A percentile compares a stretch with the other conserved stretches of the same genome.
Conservation (phyloP, 2,329 filamentous ascomycete species). For the Alternaria triticimaculans region DNA sequence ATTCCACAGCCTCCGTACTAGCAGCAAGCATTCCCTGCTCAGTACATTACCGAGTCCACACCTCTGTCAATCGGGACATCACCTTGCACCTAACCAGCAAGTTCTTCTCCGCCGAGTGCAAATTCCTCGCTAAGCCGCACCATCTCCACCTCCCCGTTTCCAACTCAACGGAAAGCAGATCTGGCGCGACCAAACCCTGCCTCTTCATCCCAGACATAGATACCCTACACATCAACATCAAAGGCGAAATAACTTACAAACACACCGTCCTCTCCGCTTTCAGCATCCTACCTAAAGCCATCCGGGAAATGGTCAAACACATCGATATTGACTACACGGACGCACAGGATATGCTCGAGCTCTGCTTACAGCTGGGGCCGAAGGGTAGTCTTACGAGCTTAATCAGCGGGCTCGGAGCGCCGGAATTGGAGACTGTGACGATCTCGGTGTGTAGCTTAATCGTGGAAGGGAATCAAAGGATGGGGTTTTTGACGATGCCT, state of each 20-base stretch:
- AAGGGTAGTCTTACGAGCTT: background rate
- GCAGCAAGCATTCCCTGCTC: background rate
- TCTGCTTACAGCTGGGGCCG: background rate
- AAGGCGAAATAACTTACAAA: background rate
- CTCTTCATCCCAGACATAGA: background rate
- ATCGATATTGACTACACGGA: background rate
- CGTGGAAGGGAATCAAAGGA: background rate
- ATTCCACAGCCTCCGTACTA: background rate
- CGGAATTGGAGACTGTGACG: background rate
- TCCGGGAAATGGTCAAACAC: background rate
- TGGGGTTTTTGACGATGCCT: background rate
- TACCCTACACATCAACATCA: background rate
- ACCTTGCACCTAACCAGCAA: background rate
- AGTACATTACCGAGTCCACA: background rate
- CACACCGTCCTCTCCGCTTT: background rate
- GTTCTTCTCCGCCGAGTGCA: background rate
- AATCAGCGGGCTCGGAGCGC: background rate
- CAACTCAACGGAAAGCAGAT: background rate
- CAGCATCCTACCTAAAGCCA: rapidly evolving
- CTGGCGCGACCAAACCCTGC: background rate
- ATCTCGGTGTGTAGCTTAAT: background rate
- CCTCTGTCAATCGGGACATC: background rate
- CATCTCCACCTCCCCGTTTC: background rate
- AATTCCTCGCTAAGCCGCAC: background rate
- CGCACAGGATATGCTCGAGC: background rate